Conservation (phyloP, 768 basidiomycete genomes). For the Leucosporidium yakuticum region DNA sequence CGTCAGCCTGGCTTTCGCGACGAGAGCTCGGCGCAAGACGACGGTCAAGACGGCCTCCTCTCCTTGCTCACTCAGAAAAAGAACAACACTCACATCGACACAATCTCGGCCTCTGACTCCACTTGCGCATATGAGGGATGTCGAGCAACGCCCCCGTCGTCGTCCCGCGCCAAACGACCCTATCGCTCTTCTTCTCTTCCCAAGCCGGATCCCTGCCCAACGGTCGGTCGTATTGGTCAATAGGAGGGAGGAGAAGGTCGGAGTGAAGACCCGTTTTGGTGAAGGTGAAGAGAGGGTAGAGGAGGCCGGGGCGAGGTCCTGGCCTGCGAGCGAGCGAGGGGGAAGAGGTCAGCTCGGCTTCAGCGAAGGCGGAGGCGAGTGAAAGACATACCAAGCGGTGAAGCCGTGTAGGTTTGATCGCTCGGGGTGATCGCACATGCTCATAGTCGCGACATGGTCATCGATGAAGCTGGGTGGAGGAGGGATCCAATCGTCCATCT, state of each 20-base stretch:
- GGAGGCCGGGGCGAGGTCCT: slow-evolving; percentile 32
- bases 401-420: slow-evolving; percentile 39
- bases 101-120: slow-evolving; percentile 37
- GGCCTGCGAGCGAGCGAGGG: slow-evolving; percentile 16
- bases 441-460: slow-evolving; percentile 40
- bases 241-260: slow-evolving; percentile 87
- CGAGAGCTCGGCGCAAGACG: not conserved
- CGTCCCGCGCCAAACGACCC: slow-evolving; percentile 85
- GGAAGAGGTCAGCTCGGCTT: too few species aligned
- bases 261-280: slow-evolving; percentile 73
- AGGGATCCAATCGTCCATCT: slow-evolving; percentile 14
- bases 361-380: not conserved
- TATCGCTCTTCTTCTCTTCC: slow-evolving; percentile 73
- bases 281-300: slow-evolving; percentile 66
- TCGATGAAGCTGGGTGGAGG: slow-evolving; percentile 35
- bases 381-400: slow-evolving; percentile 34
- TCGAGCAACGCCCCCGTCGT: slow-evolving; percentile 65
- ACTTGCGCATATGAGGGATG: slow-evolving; percentile 31
- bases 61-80: not conserved
- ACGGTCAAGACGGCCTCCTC: not conserved
- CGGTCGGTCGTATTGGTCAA: slow-evolving; percentile 77
- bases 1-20: not conserved
- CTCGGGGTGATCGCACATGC: slow-evolving; percentile 43
- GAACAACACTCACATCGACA: slow-evolving; percentile 11
- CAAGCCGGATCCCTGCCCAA: slow-evolving; percentile 57